A percentile compares a stretch with the other conserved stretches of the same genome.
phyloP scores from a whole-genome alignment of 805 yeast genomes.

The Candida michaelii region DNA sequence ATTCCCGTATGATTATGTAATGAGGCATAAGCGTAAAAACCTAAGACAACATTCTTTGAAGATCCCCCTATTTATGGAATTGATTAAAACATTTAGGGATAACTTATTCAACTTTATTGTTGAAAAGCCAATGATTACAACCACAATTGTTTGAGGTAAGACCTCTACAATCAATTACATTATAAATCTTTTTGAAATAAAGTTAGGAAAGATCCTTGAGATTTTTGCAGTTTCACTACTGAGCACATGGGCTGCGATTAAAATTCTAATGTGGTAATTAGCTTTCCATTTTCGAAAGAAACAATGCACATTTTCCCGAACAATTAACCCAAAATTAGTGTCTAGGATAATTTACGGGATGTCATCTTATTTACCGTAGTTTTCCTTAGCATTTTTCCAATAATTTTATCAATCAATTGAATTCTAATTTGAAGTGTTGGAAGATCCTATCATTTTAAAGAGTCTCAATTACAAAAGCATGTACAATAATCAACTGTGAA shows the following conservation, averaged over 20 bases:
- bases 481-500: too few species aligned
- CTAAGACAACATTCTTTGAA: too few species aligned
- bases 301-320: not conserved
- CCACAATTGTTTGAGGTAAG: too few species aligned
- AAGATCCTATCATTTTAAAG: too few species aligned
- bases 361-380: not conserved
- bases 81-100: too few species aligned
- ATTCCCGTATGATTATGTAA: too few species aligned
- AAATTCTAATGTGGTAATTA: not conserved
- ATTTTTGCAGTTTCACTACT: not conserved
- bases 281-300: not conserved
- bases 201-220: not conserved
- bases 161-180: too few species aligned
- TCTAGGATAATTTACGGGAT: conserved; percentile 1
- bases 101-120: too few species aligned
- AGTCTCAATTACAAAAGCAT: not conserved
- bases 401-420: not conserved
- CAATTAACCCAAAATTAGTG: conserved; percentile 1
- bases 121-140: too few species aligned
- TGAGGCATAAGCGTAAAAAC: too few species aligned
- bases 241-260: conserved; percentile 2
- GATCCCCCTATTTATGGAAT: too few species aligned
- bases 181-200: too few species aligned
- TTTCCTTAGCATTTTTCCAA: not conserved
- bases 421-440: not conserved